These are phyloP conservation scores for Rutstroemia sp. DNA, from an alignment of 2,329 filamentous ascomycete genomes.

Conservation along the genomic window DNA sequence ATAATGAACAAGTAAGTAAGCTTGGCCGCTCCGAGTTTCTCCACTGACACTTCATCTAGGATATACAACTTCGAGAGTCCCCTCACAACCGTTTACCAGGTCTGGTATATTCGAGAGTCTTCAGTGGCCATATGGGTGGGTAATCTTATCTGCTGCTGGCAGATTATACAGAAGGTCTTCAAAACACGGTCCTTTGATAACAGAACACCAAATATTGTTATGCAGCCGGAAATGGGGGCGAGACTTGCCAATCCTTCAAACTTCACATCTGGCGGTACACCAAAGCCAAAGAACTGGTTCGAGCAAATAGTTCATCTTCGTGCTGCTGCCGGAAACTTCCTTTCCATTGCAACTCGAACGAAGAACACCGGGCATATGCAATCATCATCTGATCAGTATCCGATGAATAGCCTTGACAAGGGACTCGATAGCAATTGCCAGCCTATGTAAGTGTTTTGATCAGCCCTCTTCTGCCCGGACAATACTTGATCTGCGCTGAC, in stretches of 20 bases:
- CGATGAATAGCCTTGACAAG: neutral
- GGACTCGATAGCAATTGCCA: neutral
- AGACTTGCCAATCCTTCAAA: conserved; percentile 1
- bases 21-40: neutral
- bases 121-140: conserved; percentile 43
- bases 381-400: neutral
- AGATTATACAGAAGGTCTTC: conserved; percentile 20
- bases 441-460: neutral
- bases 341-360: neutral
- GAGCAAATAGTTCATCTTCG: conserved; percentile 1
- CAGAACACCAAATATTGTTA: conserved; percentile 2
- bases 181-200: conserved; percentile 17
- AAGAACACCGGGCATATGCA: neutral
- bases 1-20: conserved; percentile 38
- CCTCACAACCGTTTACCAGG: conserved; percentile 21
- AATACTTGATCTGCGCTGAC: neutral
- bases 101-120: conserved; percentile 46
- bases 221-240: conserved; percentile 6
- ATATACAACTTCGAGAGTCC: conserved; percentile 26
- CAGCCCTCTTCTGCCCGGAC: neutral
- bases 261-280: conserved; percentile 1
- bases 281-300: conserved; percentile 6
- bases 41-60: conserved; percentile 6
- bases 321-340: neutral
- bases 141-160: conserved; percentile 45